Conservation (phyloP, 2,329 filamentous ascomycete genomes). For the Acephala macrosclerotiorum region DNA sequence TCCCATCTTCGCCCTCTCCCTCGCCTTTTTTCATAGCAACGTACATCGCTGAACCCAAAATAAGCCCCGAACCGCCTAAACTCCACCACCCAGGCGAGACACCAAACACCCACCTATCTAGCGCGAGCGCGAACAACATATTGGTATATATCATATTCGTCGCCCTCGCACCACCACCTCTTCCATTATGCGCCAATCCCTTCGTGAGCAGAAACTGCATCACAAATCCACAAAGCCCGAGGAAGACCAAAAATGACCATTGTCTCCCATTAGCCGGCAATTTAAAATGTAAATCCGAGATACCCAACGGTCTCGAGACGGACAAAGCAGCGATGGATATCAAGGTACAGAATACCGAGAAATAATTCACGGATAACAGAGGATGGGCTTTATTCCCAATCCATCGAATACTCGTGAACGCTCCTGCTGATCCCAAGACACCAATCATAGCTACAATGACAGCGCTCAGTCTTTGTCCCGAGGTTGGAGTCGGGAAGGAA, state of each 20-base stretch:
- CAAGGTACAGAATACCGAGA: conserved; percentile 73
- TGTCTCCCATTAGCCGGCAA: conserved; percentile 48
- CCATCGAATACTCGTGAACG: conserved; percentile 79
- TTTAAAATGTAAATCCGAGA: conserved; percentile 52
- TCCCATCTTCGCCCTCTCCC: conserved; percentile 25
- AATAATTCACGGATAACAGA: conserved; percentile 87
- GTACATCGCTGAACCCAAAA: conserved; percentile 70
- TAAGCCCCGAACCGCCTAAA: conserved; percentile 67
- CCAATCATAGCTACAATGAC: conserved; percentile 78
- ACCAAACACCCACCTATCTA: conserved; percentile 70
- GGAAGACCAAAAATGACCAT: conserved; percentile 71
- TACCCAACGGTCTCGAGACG: conserved; percentile 47
- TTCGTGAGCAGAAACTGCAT: conserved; percentile 88
- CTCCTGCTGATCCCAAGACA: conserved; percentile 76
- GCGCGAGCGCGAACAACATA: conserved; percentile 72
- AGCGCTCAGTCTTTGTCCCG: conserved; percentile 59
- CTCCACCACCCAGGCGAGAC: conserved; percentile 63
- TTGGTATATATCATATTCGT: conserved; percentile 75
- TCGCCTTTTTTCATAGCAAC: conserved; percentile 56
- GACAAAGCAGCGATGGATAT: conserved; percentile 70
- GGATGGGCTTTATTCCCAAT: conserved; percentile 84
- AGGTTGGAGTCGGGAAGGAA: conserved; percentile 46
- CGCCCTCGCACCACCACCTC: conserved; percentile 51
- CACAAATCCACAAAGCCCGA: conserved; percentile 78
- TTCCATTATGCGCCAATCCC: conserved; percentile 59